Conservation (phyloP, 2,329 filamentous ascomycete genomes). For the Saccharata proteae region DNA sequence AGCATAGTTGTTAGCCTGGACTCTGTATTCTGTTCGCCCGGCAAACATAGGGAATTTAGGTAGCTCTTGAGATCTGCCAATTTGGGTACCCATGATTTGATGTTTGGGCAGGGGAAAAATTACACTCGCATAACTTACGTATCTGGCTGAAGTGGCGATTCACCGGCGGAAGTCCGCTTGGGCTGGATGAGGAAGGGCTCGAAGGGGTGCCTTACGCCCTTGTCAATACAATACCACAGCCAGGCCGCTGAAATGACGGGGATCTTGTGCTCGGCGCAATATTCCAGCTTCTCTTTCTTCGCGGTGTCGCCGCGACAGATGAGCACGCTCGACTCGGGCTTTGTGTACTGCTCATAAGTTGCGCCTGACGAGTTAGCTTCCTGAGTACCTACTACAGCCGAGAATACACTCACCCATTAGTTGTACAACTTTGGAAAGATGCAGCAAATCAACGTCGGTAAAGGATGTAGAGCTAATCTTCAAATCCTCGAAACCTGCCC, state of each 20-base stretch:
- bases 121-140: too few relatives aligned
- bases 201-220: conserved; percentile 3
- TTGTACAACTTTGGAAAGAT: conserved; percentile 63
- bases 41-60: too few relatives aligned
- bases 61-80: too few relatives aligned
- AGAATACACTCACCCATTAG: conserved; percentile 46
- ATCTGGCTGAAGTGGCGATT: not conserved
- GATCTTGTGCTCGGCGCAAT: conserved; percentile 62
- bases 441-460: conserved; percentile 69
- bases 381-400: conserved; percentile 4
- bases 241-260: conserved; percentile 72
- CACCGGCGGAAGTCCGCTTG: not conserved
- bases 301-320: conserved; percentile 51
- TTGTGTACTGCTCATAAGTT: conserved; percentile 67
- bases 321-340: conserved; percentile 59
- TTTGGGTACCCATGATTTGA: too few relatives aligned
- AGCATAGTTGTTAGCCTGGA: too few relatives aligned
- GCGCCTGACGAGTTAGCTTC: conserved; percentile 40
- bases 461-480: conserved; percentile 74
- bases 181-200: not conserved
- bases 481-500: conserved; percentile 51
- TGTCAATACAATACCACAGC: conserved; percentile 55
- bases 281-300: conserved; percentile 64
- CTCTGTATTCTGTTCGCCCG: too few relatives aligned
- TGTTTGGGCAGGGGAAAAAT: too few relatives aligned